Evolutionary conservation across 2,329 filamentous ascomycete species (phyloP).

Genomic region (Fusarium zealandicum): DNA sequence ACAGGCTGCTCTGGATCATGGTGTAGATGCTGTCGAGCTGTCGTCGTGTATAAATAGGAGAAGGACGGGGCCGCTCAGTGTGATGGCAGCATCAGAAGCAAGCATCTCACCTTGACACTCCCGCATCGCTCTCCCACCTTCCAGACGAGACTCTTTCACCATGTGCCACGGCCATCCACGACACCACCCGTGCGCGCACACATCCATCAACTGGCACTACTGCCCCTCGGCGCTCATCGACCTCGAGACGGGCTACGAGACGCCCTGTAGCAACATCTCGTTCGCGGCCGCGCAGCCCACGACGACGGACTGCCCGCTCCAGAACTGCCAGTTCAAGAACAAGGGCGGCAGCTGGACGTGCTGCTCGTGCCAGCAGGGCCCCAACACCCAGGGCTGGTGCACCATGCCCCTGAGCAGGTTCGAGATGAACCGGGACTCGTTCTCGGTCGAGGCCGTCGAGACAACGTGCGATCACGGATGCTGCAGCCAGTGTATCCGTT

Average conservation of each 20-base stretch:
- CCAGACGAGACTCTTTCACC: constrained; percentile 33
- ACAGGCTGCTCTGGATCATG: constrained; percentile 4
- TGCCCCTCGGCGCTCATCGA: constrained; percentile 57
- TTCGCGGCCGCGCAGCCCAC: constrained; percentile 56
- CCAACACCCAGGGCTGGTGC: constrained; percentile 63
- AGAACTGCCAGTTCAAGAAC: constrained; percentile 59
- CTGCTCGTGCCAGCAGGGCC: constrained; percentile 59
- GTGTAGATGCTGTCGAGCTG: neutral
- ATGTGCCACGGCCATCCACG: constrained; percentile 65
- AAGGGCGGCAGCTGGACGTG: constrained; percentile 62
- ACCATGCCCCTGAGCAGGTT: constrained; percentile 47
- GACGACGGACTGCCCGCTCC: constrained; percentile 55
- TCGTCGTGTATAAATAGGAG: constrained; percentile 33
- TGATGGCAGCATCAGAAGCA: neutral
- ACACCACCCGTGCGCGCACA: constrained; percentile 60
- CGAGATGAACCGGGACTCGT: constrained; percentile 44
- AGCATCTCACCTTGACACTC: neutral
- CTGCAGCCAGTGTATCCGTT: constrained; percentile 56
- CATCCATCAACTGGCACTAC: constrained; percentile 64
- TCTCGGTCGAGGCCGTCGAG: constrained; percentile 48
- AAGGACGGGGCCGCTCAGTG: constrained; percentile 4
- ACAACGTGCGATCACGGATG: constrained; percentile 61
- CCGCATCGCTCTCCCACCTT: no score
- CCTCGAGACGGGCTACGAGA: constrained; percentile 57
- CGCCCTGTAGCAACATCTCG: constrained; percentile 57